A percentile compares a stretch with the other conserved stretches of the same genome.
Evolutionary conservation across 2,329 filamentous ascomycete species (phyloP).

Genomic region (Xylariaceae sp.): DNA sequence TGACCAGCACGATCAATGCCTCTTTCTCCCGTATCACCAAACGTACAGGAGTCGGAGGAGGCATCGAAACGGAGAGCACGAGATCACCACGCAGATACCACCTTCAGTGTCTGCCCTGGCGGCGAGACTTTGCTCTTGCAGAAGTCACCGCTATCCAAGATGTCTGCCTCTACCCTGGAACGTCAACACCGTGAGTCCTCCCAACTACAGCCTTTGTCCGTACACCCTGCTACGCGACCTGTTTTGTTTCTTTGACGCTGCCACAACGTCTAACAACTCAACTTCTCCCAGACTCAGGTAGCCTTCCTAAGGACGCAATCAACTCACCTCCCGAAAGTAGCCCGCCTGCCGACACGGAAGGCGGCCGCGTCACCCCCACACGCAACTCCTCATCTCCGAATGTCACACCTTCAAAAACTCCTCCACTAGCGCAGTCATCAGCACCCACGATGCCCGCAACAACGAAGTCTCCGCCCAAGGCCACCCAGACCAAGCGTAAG

Average conservation of each 20-base stretch:
- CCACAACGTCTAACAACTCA: constrained; percentile 7
- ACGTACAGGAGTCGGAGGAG: constrained; percentile 43
- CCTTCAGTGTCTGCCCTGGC: constrained; percentile 6
- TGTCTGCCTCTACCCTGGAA: constrained; percentile 13
- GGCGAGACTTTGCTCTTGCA: constrained; percentile 16
- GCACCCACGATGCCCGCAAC: constrained; percentile 13
- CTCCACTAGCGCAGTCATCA: constrained; percentile 19
- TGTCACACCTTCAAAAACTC: constrained; percentile 25
- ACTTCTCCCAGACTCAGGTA: constrained; percentile 13
- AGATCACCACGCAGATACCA: constrained; percentile 38
- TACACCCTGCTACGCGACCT: neutral
- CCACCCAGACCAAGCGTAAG: too few species aligned
- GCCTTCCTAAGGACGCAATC: constrained; percentile 22
- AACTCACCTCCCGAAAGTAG: constrained; percentile 26
- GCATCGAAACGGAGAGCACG: constrained; percentile 44
- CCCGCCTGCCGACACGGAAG: constrained; percentile 38
- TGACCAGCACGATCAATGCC: constrained; percentile 37
- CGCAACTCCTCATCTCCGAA: constrained; percentile 35
- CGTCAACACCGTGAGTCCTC: constrained; percentile 19
- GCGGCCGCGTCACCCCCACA: constrained; percentile 38
- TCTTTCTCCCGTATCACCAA: constrained; percentile 44
- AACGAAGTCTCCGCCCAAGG: neutral
- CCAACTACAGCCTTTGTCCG: neutral
- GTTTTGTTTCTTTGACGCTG: neutral
- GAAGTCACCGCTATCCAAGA: constrained; percentile 13